Conservation (phyloP, 208 protist genomes). For the Zelonia costaricensis region DNA sequence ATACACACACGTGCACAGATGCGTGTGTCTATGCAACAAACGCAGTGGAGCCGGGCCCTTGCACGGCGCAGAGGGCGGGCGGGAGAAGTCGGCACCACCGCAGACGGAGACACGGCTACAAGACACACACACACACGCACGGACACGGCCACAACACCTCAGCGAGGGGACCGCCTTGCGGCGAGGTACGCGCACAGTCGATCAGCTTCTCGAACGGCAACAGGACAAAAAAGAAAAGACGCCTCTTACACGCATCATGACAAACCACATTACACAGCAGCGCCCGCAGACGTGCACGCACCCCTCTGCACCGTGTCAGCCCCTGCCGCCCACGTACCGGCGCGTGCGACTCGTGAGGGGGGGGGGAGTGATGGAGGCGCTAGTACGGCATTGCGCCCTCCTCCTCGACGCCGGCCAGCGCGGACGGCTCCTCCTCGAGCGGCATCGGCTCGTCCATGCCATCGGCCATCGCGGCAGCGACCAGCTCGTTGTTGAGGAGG, state of each 20-base stretch:
- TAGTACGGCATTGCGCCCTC: neutral
- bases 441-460: conserved; percentile 4
- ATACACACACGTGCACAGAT: neutral
- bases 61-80: no score
- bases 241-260: no score
- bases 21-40: neutral
- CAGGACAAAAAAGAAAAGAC: neutral
- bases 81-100: no score
- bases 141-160: neutral
- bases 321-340: no score
- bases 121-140: neutral
- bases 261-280: no score
- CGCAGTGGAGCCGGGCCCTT: no score
- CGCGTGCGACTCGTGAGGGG: no score
- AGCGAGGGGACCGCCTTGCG: no score
- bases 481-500: conserved; percentile 26
- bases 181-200: no score
- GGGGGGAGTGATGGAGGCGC: neutral
- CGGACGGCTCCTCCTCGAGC: neutral
- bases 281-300: no score
- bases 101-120: neutral
- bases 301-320: no score
- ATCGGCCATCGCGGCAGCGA: conserved; percentile 23
- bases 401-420: conserved; percentile 2
- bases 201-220: neutral